These are phyloP conservation scores for Pythium phragmiticola DNA, from an alignment of 352 stramenopile genomes.

Conservation along the genomic window DNA sequence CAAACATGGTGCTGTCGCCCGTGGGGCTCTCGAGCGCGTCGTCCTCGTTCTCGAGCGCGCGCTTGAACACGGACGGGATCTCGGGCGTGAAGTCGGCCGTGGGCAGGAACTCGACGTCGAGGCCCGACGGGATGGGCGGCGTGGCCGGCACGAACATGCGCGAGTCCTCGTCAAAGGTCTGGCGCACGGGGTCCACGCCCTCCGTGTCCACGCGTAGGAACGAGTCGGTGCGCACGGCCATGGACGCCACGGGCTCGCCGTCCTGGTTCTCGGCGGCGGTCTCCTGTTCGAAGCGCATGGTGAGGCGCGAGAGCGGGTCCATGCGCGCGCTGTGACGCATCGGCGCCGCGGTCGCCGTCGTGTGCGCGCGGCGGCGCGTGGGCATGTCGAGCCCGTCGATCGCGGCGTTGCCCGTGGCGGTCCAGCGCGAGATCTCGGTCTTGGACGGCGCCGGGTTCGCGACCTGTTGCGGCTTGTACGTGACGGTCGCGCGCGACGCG, in stretches of 20 bases:
- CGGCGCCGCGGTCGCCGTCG: slow-evolving; percentile 29
- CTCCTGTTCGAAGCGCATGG: slow-evolving; percentile 34
- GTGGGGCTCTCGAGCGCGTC: neutral
- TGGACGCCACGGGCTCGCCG: slow-evolving; percentile 14
- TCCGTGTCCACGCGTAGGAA: slow-evolving; percentile 59
- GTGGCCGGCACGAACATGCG: slow-evolving; percentile 40
- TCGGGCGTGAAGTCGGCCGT: slow-evolving; percentile 39
- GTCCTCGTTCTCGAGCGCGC: slow-evolving; percentile 6
- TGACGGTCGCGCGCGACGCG: slow-evolving; percentile 35
- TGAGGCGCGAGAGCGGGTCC: slow-evolving; percentile 51
- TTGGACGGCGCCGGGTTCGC: slow-evolving; percentile 7
- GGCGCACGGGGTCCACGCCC: slow-evolving; percentile 36
- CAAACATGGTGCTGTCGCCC: neutral
- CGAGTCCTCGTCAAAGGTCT: slow-evolving; percentile 43
- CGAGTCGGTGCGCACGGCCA: slow-evolving; percentile 37
- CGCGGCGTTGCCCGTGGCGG: slow-evolving; percentile 14
- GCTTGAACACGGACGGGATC: slow-evolving; percentile 29
- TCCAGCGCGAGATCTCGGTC: slow-evolving; percentile 18
- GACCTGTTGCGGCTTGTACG: slow-evolving; percentile 27
- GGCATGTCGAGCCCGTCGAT: slow-evolving; percentile 16
- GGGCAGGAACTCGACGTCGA: slow-evolving; percentile 50
- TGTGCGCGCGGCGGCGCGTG: slow-evolving; percentile 46
- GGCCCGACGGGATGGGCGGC: slow-evolving; percentile 45
- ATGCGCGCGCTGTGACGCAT: slow-evolving; percentile 31
- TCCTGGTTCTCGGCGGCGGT: slow-evolving; percentile 11